Conservation (phyloP, 805 yeast genomes). For the Starmerella riodocensis region DNA sequence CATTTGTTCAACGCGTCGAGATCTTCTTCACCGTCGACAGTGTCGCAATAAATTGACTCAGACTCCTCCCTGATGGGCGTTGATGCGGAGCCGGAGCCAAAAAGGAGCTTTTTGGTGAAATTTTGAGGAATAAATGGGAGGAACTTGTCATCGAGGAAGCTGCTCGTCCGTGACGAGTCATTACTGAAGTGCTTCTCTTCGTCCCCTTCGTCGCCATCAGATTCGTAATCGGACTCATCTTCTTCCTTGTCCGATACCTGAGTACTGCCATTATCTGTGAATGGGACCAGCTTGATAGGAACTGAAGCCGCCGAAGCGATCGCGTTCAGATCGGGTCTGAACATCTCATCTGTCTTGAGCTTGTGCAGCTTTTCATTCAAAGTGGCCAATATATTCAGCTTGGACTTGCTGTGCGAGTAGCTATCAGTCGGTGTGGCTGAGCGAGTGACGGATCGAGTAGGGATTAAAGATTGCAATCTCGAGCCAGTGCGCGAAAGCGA, state of each 20-base stretch:
- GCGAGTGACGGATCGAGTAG: neutral
- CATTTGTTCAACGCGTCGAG: slow-evolving; percentile 41
- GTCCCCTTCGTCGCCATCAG: slow-evolving; percentile 4
- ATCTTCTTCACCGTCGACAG: neutral
- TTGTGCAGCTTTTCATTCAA: slow-evolving; percentile 7
- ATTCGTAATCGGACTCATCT: slow-evolving; percentile 13
- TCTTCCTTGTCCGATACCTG: slow-evolving; percentile 1
- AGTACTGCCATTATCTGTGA: neutral
- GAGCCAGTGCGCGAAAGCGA: neutral
- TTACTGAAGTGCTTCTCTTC: neutral
- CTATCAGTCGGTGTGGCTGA: neutral
- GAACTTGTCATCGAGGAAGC: slow-evolving; percentile 5
- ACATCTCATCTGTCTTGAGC: slow-evolving; percentile 7
- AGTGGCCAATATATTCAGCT: slow-evolving; percentile 5
- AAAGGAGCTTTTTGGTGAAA: slow-evolving; percentile 2
- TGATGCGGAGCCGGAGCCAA: neutral
- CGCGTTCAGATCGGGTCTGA: neutral
- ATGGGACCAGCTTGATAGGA: neutral
- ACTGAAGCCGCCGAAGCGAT: neutral
- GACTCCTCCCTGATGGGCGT: neutral
- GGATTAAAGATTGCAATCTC: neutral
- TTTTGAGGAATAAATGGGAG: slow-evolving; percentile 2
- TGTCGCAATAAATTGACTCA: neutral
- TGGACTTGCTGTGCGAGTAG: neutral
- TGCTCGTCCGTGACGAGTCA: neutral